Base-by-base conservation (phyloP, 352 stramenopile species). In the Blastocystis sp. region DNA sequence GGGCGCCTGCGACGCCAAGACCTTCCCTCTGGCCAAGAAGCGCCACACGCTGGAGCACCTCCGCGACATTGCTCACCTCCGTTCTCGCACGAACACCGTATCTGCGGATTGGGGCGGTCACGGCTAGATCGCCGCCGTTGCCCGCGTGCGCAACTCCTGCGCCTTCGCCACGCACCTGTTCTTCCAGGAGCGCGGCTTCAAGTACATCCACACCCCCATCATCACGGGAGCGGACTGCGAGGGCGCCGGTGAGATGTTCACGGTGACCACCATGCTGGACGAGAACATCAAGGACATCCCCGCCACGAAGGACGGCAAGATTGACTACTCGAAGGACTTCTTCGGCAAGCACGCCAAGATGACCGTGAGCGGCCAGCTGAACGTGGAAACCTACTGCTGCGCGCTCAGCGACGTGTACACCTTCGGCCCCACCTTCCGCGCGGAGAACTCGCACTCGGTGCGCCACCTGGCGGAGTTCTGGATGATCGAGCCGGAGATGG, bases 11-110 rank as follows among this genome's bases (percentile, higher is more conserved):
- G 94, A 97, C 45, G 91, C 91, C 14, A 91, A 96, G 76, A 92
- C 89, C n/a, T 98, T 98, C 82, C 96, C 96, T 41, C 91, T 99
- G 28, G 95, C 97, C 74, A 99, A 99, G 92, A 99, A 99, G 91
- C 94, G 96, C 88, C 96, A 98, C 90, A 96, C 95, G 40, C 91
- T 98, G 23, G 96, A 99, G 91, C 98, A 98, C 88, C 90, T 99
- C 60, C 92, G 96, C 56, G 96, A 96, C 81, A 95, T 98, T 74
- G 92, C 97, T 59, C 96, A 99, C 90, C 91, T 99, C 53, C 93
- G 96, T 45, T 94, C 96, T 23, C 91, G 96, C 19, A 98, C 96
- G 21, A 98, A 98, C 91, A 98, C 95, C 17, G 67, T 88, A 41
- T 34, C 3, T 43, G 2, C 92, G 41, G 34, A 3, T 28, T 11